Conservation (phyloP, 129 eudicot species). For the Chrysanthemum lavandulifolium region DNA sequence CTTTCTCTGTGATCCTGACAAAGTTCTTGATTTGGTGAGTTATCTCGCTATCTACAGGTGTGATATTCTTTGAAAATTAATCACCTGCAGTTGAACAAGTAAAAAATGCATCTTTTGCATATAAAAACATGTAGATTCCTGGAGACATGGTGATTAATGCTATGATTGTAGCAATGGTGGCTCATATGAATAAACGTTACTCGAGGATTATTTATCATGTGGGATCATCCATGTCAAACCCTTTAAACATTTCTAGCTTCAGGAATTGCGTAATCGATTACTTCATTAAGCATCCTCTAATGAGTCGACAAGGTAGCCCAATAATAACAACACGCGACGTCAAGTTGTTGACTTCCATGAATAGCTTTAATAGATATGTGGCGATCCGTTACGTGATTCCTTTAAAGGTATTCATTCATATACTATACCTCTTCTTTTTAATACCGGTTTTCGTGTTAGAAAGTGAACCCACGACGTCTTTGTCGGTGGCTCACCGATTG, state of each 20-base stretch:
- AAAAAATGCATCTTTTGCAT: neutral
- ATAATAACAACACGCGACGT: conserved; percentile 48
- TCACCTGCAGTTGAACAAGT: neutral
- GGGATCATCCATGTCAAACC: conserved; percentile 40
- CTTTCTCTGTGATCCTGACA: conserved; percentile 16
- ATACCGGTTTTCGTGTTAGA: no score
- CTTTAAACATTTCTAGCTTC: conserved; percentile 12
- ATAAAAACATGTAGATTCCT: conserved; percentile 31
- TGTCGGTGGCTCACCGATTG: no score
- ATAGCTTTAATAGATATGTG: conserved; percentile 63
- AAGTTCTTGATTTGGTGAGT: conserved; percentile 30
- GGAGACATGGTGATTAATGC: conserved; percentile 55
- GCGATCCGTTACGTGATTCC: neutral
- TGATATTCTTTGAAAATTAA: neutral
- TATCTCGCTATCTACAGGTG: neutral
- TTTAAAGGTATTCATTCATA: neutral
- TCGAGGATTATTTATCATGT: conserved; percentile 44
- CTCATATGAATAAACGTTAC: conserved; percentile 26
- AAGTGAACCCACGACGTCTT: no score
- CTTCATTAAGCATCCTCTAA: conserved; percentile 36
- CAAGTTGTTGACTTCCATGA: conserved; percentile 54
- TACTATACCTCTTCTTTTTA: neutral
- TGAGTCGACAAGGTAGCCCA: conserved; percentile 33
- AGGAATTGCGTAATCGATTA: conserved; percentile 6
- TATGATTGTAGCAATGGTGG: conserved; percentile 39